Base-by-base conservation (phyloP, 192 early-diverging fungal genomes). In the Coemansia sp. region DNA sequence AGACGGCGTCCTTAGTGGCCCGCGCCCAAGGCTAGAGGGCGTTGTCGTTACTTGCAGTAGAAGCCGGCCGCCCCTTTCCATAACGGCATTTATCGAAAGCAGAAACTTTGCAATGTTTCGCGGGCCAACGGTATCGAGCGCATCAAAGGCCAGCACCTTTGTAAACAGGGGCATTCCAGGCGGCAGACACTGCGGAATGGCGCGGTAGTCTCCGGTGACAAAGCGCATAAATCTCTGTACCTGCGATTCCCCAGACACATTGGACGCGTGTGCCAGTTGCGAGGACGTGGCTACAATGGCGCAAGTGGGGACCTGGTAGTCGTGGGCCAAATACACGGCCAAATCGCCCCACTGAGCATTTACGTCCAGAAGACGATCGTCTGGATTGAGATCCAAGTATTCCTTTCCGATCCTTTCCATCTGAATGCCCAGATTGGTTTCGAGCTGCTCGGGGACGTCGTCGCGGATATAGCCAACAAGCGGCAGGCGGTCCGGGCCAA, bases 331-430 rank as follows among this genome's bases (percentile, higher is more conserved):
- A 16, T 74, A 77, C 34, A 82, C 70, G 7, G 75, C 71, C 58
- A 82, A n/a, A 29, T 77, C 75, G 29, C 81, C 81, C 81, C 81
- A 82, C 42, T 72, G 71, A 30, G 71, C 65, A 35, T 67, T 65
- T 35, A 72, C 47, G 27, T 77, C 75, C 11, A 82, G 64, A 42
- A 82, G 55, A 7, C 75, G 74, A 45, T 82, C 81, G 24, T 77
- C 69, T 13, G 71, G 60, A 19, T 66, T 67, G 57, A 82, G 65
- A 53, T 77, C 75, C 54, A 82, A 59, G 39, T 78, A 74, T 47
- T 82, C 74, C 16, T 60, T 62, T 58, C 62, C 71, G 5, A 82
- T 34, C 5, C 81, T 68, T 28, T 70, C 65, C 60, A 78, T 70
- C 64, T 78, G 75, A 8, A 71, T 52, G 20, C 34, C 51, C 56